phyloP scores from a whole-genome alignment of 2,329 filamentous ascomycete genomes.

The Furcasterigmium furcatum region DNA sequence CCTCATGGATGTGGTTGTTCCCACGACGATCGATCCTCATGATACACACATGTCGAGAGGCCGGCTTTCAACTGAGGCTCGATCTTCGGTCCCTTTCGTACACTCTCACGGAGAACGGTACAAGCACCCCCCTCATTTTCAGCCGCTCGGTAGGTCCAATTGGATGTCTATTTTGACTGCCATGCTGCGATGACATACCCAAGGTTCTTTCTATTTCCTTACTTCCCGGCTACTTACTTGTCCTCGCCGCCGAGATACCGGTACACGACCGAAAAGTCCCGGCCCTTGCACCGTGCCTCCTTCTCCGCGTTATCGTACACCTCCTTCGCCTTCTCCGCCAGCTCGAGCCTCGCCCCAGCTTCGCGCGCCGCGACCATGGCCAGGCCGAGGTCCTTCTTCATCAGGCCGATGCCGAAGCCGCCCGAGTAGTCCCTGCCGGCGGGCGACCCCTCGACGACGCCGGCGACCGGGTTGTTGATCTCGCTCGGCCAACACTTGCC shows the following conservation, averaged over 20 bases:
- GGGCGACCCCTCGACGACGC: conserved; percentile 74
- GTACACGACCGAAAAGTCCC: conserved; percentile 82
- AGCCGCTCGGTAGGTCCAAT: too few species aligned
- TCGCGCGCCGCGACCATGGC: conserved; percentile 70
- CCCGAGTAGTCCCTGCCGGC: conserved; percentile 73
- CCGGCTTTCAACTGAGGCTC: too few species aligned
- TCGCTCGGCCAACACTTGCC: conserved; percentile 96
- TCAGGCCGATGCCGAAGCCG: conserved; percentile 73
- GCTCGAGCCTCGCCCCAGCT: conserved; percentile 61
- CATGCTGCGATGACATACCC: too few species aligned
- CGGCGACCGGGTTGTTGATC: conserved; percentile 90
- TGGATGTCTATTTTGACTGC: too few species aligned
- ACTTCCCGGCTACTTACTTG: conserved; percentile 18
- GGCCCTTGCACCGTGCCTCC: conserved; percentile 59
- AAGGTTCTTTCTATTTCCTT: background rate
- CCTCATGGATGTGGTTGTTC: too few species aligned
- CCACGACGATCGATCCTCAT: too few species aligned
- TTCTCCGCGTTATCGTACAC: conserved; percentile 67
- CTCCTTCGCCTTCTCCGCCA: conserved; percentile 59
- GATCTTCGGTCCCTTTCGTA: too few species aligned
- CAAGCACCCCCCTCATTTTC: too few species aligned
- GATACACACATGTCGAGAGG: too few species aligned
- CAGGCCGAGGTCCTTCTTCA: conserved; percentile 76
- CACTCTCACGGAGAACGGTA: too few species aligned
- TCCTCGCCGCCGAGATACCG: conserved; percentile 60